These are phyloP conservation scores for Phytopythium litorale DNA, from an alignment of 352 stramenopile species.

Conservation along the genomic window DNA sequence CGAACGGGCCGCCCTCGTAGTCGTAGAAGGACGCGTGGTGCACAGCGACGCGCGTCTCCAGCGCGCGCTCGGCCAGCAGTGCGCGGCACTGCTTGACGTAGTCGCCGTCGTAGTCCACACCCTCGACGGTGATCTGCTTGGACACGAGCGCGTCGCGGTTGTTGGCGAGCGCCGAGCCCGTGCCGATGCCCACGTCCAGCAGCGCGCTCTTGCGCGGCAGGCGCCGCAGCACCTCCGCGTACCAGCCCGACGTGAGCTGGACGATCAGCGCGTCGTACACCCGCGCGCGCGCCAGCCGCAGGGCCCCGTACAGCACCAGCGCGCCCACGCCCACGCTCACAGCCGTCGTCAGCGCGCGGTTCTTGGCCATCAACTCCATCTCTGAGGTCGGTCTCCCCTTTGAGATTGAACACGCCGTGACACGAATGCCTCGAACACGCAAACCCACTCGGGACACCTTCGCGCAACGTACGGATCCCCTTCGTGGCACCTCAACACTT, in stretches of 20 bases:
- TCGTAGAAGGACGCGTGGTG: slow-evolving; percentile 85
- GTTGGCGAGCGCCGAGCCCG: slow-evolving; percentile 59
- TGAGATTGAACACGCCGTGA: not conserved
- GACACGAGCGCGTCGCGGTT: slow-evolving; percentile 54
- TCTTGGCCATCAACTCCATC: slow-evolving; percentile 9
- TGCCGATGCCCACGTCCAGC: slow-evolving; percentile 91
- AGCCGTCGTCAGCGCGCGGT: slow-evolving; percentile 11
- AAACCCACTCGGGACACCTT: not conserved
- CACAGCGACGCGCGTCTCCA: slow-evolving; percentile 52
- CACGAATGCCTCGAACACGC: too few species aligned
- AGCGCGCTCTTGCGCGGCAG: slow-evolving; percentile 52
- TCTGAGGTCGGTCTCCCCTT: not conserved
- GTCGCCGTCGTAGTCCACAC: slow-evolving; percentile 88
- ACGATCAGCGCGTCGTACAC: slow-evolving; percentile 90
- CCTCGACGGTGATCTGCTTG: slow-evolving; percentile 77
- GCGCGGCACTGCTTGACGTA: slow-evolving; percentile 76
- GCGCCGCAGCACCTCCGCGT: slow-evolving; percentile 69
- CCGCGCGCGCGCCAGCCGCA: slow-evolving; percentile 59
- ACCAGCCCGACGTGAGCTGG: slow-evolving; percentile 88
- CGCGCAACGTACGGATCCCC: not conserved
- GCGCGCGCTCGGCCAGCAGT: slow-evolving; percentile 34
- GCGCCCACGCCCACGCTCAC: slow-evolving; percentile 16
- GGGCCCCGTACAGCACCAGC: slow-evolving; percentile 38
- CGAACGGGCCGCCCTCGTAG: slow-evolving; percentile 58
- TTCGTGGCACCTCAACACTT: not conserved